Conservation (phyloP, 2,329 filamentous ascomycete species). For the Fusarium mundagurra region DNA sequence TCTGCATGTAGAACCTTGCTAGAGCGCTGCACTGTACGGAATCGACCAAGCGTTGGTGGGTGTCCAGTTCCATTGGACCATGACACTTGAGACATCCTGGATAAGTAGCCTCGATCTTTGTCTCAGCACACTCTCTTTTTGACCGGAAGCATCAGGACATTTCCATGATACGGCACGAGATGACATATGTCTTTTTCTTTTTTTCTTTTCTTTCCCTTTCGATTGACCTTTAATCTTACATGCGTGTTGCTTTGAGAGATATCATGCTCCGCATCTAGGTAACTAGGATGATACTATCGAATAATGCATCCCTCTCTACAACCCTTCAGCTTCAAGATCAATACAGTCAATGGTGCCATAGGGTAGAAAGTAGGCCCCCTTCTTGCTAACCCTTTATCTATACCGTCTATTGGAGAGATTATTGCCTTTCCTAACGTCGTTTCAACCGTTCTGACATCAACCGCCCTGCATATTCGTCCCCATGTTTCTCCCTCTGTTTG, state of each 20-base stretch:
- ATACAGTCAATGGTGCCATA: background rate
- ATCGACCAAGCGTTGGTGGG: background rate
- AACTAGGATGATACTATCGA: background rate
- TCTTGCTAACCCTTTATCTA: constrained; percentile 1
- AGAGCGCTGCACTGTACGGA: constrained; percentile 13
- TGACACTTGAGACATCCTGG: constrained; percentile 4
- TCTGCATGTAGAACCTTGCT: constrained; percentile 1
- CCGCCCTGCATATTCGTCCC: constrained; percentile 10
- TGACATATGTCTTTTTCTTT: background rate
- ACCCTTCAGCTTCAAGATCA: constrained; percentile 9
- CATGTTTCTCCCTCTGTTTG: constrained; percentile 14
- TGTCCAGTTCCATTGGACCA: constrained; percentile 11
- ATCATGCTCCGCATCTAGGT: background rate
- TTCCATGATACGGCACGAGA: background rate
- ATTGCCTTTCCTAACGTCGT: constrained; percentile 7
- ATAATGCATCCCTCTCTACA: constrained; percentile 2
- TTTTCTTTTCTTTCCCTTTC: background rate
- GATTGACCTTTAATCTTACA: background rate
- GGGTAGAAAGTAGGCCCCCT: constrained; percentile 3
- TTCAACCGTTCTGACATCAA: background rate
- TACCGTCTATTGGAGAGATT: background rate
- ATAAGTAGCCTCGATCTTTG: constrained; percentile 10
- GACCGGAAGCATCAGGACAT: background rate
- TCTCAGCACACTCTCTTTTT: constrained; percentile 6
- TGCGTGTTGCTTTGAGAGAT: background rate